These are phyloP conservation scores for Phytopythium sindhum DNA, from an alignment of 352 stramenopile genomes.

Conservation along the genomic window DNA sequence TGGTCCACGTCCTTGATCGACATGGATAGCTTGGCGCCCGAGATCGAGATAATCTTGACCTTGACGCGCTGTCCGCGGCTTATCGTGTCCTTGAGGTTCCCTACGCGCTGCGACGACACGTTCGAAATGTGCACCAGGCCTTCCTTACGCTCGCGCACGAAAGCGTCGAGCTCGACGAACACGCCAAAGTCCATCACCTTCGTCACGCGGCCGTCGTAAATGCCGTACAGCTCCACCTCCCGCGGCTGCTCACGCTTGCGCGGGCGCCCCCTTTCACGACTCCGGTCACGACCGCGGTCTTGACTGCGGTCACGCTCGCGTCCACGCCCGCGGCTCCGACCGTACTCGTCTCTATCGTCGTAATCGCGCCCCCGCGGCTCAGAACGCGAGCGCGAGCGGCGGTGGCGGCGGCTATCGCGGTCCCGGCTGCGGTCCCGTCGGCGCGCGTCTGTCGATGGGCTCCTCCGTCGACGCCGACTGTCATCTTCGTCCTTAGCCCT, in stretches of 20 bases:
- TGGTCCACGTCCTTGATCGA: constrained; percentile 98
- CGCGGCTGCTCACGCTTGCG: constrained; percentile 21
- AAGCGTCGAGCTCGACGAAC: constrained; percentile 92
- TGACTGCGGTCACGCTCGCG: constrained; percentile 16
- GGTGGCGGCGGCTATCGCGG: constrained; percentile 22
- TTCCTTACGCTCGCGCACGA: constrained; percentile 69
- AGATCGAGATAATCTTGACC: constrained; percentile 96
- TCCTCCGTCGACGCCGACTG: constrained; percentile 13
- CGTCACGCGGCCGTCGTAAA: constrained; percentile 92
- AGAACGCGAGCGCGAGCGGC: constrained; percentile 39
- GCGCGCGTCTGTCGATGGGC: constrained; percentile 20
- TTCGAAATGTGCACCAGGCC: constrained; percentile 96
- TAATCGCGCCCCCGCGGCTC: constrained; percentile 7
- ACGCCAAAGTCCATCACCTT: constrained; percentile 97
- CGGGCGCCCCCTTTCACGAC: constrained; percentile 9
- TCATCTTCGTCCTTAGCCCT: constrained; percentile 9
- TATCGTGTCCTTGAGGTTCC: constrained; percentile 87
- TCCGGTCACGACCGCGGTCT: constrained; percentile 20
- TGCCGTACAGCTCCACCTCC: constrained; percentile 89
- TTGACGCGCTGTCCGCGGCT: constrained; percentile 90
- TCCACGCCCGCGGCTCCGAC: constrained; percentile 9
- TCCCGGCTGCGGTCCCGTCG: constrained; percentile 23
- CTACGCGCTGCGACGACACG: constrained; percentile 83
- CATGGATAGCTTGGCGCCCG: constrained; percentile 88
- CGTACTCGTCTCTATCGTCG: constrained; percentile 6